These are phyloP conservation scores for Petunia hybrid DNA, from an alignment of 305 asterid species.

Conservation along the genomic window DNA sequence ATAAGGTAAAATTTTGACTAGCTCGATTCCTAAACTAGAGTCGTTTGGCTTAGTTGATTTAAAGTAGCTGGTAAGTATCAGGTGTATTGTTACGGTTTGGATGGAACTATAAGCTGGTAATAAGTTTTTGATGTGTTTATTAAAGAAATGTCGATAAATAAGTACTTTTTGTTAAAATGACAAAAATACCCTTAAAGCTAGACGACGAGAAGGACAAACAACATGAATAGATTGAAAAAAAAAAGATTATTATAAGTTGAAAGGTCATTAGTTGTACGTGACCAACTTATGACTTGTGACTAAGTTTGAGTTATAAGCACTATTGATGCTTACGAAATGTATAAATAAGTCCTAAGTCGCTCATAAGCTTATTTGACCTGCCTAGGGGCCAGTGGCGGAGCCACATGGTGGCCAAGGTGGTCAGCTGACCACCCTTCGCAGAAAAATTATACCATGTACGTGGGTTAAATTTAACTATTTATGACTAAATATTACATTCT, in stretches of 20 bases:
- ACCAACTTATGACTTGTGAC: not conserved
- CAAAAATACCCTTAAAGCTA: not conserved
- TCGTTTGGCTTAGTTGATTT: not conserved
- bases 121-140: not conserved
- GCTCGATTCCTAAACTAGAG: not conserved
- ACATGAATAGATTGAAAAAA: not conserved
- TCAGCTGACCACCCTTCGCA: too few relatives aligned
- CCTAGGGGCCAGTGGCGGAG: too few relatives aligned
- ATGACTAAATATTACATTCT: too few relatives aligned
- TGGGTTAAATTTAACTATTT: too few relatives aligned
- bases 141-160: too few relatives aligned
- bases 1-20: not conserved
- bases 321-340: too few relatives aligned
- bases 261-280: not conserved
- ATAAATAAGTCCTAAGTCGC: too few relatives aligned
- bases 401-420: too few relatives aligned
- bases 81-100: not conserved
- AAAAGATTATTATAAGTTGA: not conserved
- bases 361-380: too few relatives aligned
- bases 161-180: not conserved
- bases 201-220: not conserved
- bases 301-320: conserved; percentile 1
- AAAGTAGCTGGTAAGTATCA: not conserved
- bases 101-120: not conserved
- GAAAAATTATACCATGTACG: too few relatives aligned